These are phyloP conservation scores for Peribolospora baueri DNA, from an alignment of 768 basidiomycete genomes.

Conservation along the genomic window DNA sequence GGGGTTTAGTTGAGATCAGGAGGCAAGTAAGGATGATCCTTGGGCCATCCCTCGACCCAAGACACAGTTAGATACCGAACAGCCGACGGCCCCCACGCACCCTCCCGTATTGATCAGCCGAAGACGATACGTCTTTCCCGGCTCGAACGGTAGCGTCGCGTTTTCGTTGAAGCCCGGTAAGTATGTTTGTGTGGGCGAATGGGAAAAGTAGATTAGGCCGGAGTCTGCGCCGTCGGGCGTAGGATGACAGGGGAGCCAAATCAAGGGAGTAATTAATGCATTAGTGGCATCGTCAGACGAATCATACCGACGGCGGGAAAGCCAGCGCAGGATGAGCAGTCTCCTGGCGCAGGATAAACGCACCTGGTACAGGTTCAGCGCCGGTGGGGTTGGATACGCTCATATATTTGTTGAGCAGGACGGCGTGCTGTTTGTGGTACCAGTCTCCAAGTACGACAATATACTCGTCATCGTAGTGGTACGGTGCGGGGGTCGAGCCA, in stretches of 20 bases:
- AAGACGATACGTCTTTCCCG: slow-evolving; percentile 74
- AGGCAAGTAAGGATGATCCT: neutral
- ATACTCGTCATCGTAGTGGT: slow-evolving; percentile 70
- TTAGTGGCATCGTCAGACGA: neutral
- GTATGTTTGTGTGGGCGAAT: slow-evolving; percentile 26
- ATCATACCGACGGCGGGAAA: neutral
- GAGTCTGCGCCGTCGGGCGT: slow-evolving; percentile 30
- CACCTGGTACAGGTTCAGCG: slow-evolving; percentile 68
- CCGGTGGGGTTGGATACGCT: slow-evolving; percentile 30
- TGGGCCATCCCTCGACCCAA: neutral
- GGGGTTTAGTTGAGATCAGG: neutral
- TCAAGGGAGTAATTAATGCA: neutral
- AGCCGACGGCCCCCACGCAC: slow-evolving; percentile 13
- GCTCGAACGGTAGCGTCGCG: slow-evolving; percentile 53
- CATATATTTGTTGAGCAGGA: slow-evolving; percentile 41
- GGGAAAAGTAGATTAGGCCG: slow-evolving; percentile 46
- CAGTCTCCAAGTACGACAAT: slow-evolving; percentile 70
- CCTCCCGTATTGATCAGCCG: slow-evolving; percentile 62
- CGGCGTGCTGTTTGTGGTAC: slow-evolving; percentile 51
- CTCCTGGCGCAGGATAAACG: slow-evolving; percentile 5
- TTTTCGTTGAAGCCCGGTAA: slow-evolving; percentile 50
- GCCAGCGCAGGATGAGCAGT: neutral
- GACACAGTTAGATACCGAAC: slow-evolving; percentile 4
- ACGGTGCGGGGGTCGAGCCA: neutral
- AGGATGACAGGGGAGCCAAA: neutral